Evolutionary conservation across 2,329 filamentous ascomycete genomes (phyloP).

Genomic region (Pezicula neosporulosa): DNA sequence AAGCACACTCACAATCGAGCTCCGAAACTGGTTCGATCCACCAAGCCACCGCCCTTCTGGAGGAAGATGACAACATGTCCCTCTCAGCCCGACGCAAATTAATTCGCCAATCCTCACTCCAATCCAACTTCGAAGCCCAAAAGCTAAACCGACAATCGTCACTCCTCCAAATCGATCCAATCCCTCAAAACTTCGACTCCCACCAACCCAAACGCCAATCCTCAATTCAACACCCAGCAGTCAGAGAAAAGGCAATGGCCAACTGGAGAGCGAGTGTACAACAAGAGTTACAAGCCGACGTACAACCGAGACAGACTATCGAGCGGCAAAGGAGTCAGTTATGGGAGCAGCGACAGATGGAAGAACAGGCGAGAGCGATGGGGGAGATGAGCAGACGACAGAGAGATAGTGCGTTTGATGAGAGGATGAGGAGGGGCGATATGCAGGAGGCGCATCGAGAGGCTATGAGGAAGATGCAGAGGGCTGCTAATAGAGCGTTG

Average conservation of each 20-base stretch:
- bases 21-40: constrained; percentile 27
- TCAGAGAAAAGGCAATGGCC: constrained; percentile 58
- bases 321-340: constrained; percentile 53
- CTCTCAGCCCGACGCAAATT: constrained; percentile 64
- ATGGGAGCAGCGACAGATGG: constrained; percentile 51
- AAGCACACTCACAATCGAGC: constrained; percentile 27
- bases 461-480: constrained; percentile 76
- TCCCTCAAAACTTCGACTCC: constrained; percentile 42
- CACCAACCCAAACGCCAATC: constrained; percentile 50
- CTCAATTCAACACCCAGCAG: constrained; percentile 37
- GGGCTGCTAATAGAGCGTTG: constrained; percentile 17
- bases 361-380: constrained; percentile 55
- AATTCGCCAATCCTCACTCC: constrained; percentile 39
- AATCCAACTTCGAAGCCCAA: constrained; percentile 3
- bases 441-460: constrained; percentile 76
- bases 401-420: constrained; percentile 63
- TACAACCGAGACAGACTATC: constrained; percentile 32
- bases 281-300: constrained; percentile 50
- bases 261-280: constrained; percentile 65
- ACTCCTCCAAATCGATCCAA: constrained; percentile 16
- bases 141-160: constrained; percentile 19
- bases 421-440: constrained; percentile 71
- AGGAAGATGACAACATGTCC: constrained; percentile 63
- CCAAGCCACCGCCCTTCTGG: constrained; percentile 30
- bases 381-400: constrained; percentile 54